Percentiles rank a stretch among this genome's conserved stretches.
These are phyloP conservation scores for Wickerhamiella allomyrinae DNA, from an alignment of 805 yeast species.

Conservation along the genomic window DNA sequence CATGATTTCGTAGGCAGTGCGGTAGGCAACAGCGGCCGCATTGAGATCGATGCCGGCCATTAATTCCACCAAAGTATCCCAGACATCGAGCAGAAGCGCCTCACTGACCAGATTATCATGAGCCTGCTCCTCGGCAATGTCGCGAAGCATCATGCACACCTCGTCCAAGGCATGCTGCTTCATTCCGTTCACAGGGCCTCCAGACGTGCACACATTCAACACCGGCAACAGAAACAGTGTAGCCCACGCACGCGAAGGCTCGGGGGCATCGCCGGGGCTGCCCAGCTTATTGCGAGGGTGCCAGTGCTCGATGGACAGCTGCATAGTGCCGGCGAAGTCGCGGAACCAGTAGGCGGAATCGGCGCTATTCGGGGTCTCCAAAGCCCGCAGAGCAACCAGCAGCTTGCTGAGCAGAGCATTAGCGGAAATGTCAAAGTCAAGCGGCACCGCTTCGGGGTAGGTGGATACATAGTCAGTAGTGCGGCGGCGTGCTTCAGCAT, in stretches of 20 bases:
- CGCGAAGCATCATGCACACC: conserved; percentile 10
- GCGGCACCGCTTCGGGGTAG: not conserved
- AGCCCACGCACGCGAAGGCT: conserved; percentile 8
- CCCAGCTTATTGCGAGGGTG: conserved; percentile 9
- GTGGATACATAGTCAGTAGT: not conserved
- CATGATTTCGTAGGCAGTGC: conserved; percentile 9
- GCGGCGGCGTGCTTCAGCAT: not conserved
- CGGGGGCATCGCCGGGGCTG: conserved; percentile 6
- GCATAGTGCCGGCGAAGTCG: conserved; percentile 14
- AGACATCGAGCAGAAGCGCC: conserved; percentile 9
- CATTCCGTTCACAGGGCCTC: not conserved
- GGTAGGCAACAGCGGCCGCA: conserved; percentile 9
- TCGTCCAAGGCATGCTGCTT: conserved; percentile 7
- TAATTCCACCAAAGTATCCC: conserved; percentile 17
- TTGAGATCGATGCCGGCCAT: conserved; percentile 5
- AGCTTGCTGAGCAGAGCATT: not conserved
- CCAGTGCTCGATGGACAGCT: conserved; percentile 8
- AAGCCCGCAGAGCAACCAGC: conserved; percentile 8
- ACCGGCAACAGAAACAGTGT: conserved; percentile 12
- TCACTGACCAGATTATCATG: conserved; percentile 2
- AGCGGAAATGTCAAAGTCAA: not conserved
- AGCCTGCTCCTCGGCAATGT: conserved; percentile 2
- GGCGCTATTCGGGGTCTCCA: not conserved
- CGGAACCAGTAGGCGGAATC: conserved; percentile 12
- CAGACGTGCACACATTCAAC: conserved; percentile 2